Conservation (phyloP, 2,329 filamentous ascomycete genomes). For the Ophiocordyceps robertsii region DNA sequence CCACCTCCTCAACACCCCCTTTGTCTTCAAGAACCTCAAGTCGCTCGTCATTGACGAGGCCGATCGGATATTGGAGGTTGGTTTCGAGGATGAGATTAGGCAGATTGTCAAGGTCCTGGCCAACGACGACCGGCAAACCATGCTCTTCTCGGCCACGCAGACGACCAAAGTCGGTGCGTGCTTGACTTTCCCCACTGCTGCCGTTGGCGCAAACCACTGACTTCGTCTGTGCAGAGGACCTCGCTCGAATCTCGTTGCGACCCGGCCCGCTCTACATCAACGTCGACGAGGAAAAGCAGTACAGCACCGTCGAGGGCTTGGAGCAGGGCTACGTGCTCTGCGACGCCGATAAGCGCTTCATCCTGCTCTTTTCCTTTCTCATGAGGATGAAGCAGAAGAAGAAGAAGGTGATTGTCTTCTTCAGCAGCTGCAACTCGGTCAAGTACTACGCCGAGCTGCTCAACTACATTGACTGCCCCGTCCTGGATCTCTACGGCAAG, state of each 20-base stretch:
- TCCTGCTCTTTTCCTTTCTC: constrained; percentile 86
- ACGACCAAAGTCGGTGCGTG: constrained; percentile 69
- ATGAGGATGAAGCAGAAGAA: constrained; percentile 65
- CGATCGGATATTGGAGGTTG: constrained; percentile 89
- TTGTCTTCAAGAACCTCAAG: constrained; percentile 85
- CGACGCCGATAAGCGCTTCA: constrained; percentile 85
- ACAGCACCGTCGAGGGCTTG: constrained; percentile 82
- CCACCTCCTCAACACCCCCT: constrained; percentile 86
- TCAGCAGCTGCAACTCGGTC: constrained; percentile 82
- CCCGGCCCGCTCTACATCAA: constrained; percentile 94
- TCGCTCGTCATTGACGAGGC: constrained; percentile 93
- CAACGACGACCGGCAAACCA: constrained; percentile 76
- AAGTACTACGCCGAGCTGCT: constrained; percentile 93
- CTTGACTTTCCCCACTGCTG: neutral
- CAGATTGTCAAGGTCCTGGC: constrained; percentile 92
- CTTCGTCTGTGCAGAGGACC: constrained; percentile 48
- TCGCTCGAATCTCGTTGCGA: constrained; percentile 84
- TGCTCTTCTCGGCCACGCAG: constrained; percentile 98
- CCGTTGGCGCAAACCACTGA: neutral
- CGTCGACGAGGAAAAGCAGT: constrained; percentile 79
- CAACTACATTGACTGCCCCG: constrained; percentile 92
- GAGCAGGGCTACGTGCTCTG: constrained; percentile 95
- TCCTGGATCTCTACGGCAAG: constrained; percentile 80
- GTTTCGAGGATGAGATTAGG: constrained; percentile 97
- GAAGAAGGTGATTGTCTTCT: constrained; percentile 98